phyloP scores from a whole-genome alignment of 164 flowering plant species.

The Pachysandra terminalis region DNA sequence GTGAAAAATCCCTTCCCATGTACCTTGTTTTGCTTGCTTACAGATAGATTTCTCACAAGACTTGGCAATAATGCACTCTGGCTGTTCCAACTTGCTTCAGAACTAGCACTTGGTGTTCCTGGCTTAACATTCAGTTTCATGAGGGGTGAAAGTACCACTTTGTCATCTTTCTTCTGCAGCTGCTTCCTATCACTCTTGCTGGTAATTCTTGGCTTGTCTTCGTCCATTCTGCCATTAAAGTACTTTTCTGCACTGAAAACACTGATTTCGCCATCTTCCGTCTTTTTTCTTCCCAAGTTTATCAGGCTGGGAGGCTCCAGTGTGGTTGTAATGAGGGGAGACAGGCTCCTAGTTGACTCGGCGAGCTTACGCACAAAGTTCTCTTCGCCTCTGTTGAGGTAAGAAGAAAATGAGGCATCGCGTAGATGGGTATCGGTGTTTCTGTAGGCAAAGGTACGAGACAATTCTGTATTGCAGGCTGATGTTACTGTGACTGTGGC shows the following conservation, averaged over 20 bases:
- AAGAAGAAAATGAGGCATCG: constrained; percentile 47
- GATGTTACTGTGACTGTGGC: constrained; percentile 31
- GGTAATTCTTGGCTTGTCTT: constrained; percentile 12
- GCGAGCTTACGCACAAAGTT: constrained; percentile 25
- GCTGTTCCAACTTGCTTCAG: constrained; percentile 81
- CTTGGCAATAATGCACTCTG: constrained; percentile 45
- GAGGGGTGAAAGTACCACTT: neutral
- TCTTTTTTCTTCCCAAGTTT: constrained; percentile 23
- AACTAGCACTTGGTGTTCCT: constrained; percentile 46
- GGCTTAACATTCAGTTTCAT: constrained; percentile 20
- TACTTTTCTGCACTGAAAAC: constrained; percentile 74
- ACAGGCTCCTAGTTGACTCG: constrained; percentile 18
- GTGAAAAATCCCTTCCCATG: constrained; percentile 38
- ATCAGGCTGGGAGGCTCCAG: constrained; percentile 12
- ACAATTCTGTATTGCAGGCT: constrained; percentile 16
- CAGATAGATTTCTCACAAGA: constrained; percentile 9
- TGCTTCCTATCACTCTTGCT: constrained; percentile 4
- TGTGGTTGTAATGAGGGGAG: neutral
- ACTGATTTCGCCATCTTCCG: constrained; percentile 55
- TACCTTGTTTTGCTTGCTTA: constrained; percentile 15
- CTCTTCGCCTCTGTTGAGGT: constrained; percentile 30
- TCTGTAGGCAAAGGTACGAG: constrained; percentile 13
- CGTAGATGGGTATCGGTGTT: constrained; percentile 13
- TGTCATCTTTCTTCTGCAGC: constrained; percentile 22
- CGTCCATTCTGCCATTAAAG: constrained; percentile 52